Evolutionary conservation across 2,329 filamentous ascomycete genomes (phyloP), one percentile per base, ranked within the genome.

Genomic region (Phialophora verrucosa): DNA sequence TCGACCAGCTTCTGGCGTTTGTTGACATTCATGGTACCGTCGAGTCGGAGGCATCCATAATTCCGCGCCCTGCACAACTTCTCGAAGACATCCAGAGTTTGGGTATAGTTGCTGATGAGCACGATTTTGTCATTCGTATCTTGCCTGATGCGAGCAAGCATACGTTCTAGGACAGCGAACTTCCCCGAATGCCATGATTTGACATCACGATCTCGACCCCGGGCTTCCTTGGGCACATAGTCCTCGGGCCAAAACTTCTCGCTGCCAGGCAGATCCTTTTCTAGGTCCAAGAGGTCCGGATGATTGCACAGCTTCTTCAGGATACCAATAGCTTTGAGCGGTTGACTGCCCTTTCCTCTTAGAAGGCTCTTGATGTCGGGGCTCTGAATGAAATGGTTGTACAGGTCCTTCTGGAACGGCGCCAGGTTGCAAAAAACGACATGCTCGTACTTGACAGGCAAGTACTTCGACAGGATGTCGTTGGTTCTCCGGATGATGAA

Each of bases 71-170:
- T 91, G 76, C 95, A 99, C 8, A 99, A 85, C 68, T 88, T 90
- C 72, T 97, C 93, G 75, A 99, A 98, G 2, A 99, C 84, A 77
- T 99, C 95, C 3, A 99, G 85, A 0, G 95, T 99, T 73, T 95
- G 91, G 0, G 95, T 99, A 79, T 98, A 99, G 76, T 99, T 99
- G 78, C 92, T 97, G 78, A 99, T 99, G 64, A 99, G 87, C 12
- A 99, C 95, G 74, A 99, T 99, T 79, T 99, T 99, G 85, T 99
- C 95, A 74, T 97, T 97, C 0, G 95, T 98, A 74, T 98, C 94
- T 73, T 93, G 90, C 17, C 92, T 91, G 72, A 99, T 99, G 31
- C 94, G 90, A 38, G 93, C 92, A 58, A 99, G 87, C 96, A 99
- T 99, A 64, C 93, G 89, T 75, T 97, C 95, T n/a, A 99, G 87